phyloP scores from a whole-genome alignment of 306 rosid species.

The Lablab purpureus region DNA sequence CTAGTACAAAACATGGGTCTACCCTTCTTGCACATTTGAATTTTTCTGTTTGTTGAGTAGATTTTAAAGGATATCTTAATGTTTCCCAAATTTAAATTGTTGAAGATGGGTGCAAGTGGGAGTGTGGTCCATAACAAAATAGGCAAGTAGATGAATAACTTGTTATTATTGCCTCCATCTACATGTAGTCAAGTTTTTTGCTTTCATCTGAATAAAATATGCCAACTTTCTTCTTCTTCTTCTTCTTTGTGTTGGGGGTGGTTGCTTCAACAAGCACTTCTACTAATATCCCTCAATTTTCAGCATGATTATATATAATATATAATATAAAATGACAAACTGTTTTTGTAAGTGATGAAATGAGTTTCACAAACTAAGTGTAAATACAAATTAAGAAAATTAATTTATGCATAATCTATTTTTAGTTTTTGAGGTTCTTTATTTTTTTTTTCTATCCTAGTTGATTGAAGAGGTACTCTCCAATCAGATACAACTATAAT shows the following conservation, averaged over 20 bases:
- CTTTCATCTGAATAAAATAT: neutral
- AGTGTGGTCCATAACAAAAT: constrained; percentile 53
- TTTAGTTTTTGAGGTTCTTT: too few species aligned
- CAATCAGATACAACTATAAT: too few species aligned
- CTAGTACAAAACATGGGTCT: constrained; percentile 55
- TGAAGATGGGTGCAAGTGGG: constrained; percentile 58
- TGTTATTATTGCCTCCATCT: constrained; percentile 32
- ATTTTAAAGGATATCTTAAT: constrained; percentile 40
- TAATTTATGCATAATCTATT: too few species aligned
- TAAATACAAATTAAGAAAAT: too few species aligned
- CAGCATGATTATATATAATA: too few species aligned
- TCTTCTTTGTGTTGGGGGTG: too few species aligned
- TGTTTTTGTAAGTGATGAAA: too few species aligned
- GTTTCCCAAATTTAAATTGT: constrained; percentile 37
- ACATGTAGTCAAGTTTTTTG: neutral
- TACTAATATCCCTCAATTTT: neutral
- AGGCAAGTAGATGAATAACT: constrained; percentile 3
- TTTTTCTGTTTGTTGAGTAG: constrained; percentile 49
- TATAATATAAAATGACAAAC: too few species aligned
- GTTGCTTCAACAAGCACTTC: neutral
- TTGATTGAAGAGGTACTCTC: too few species aligned
- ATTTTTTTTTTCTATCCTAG: too few species aligned
- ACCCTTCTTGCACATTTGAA: constrained; percentile 50
- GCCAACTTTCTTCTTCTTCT: neutral
- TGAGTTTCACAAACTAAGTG: too few species aligned